phyloP scores from a whole-genome alignment of 345 rosid genomes.

The Camelina laxa region DNA sequence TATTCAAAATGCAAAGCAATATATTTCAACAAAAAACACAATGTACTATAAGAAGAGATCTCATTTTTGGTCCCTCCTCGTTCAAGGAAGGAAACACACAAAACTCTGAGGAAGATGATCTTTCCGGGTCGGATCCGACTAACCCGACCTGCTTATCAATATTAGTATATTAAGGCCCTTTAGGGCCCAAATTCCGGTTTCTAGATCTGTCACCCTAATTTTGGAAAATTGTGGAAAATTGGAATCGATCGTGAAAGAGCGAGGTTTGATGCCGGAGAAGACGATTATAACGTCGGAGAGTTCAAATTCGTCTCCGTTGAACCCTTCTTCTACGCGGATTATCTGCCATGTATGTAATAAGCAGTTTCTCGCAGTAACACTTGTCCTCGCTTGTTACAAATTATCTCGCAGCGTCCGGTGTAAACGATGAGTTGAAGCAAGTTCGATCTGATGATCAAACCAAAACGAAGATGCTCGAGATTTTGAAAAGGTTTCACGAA shows the following conservation, averaged over 20 bases:
- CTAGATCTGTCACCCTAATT: constrained; percentile 33
- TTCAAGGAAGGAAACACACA: constrained; percentile 30
- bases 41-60: constrained; percentile 43
- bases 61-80: constrained; percentile 45
- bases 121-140: constrained; percentile 31
- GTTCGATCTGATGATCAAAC: constrained; percentile 68
- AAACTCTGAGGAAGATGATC: constrained; percentile 26
- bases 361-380: constrained; percentile 89
- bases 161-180: not conserved
- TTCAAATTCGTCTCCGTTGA: constrained; percentile 55
- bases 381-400: constrained; percentile 90
- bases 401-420: constrained; percentile 72
- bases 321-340: constrained; percentile 59
- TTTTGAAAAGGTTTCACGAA: constrained; percentile 75
- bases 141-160: not conserved
- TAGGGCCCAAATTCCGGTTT: not conserved
- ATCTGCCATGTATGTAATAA: constrained; percentile 93
- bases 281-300: constrained; percentile 50
- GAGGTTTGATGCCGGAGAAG: constrained; percentile 46
- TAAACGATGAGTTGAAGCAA: constrained; percentile 68
- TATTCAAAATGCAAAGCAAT: too few species aligned
- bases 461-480: constrained; percentile 72
- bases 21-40: too few species aligned
- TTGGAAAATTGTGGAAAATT: not conserved
- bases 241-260: not conserved